These are phyloP conservation scores for Xylaria sp. DNA, from an alignment of 2,329 filamentous ascomycete species.

Conservation along the genomic window DNA sequence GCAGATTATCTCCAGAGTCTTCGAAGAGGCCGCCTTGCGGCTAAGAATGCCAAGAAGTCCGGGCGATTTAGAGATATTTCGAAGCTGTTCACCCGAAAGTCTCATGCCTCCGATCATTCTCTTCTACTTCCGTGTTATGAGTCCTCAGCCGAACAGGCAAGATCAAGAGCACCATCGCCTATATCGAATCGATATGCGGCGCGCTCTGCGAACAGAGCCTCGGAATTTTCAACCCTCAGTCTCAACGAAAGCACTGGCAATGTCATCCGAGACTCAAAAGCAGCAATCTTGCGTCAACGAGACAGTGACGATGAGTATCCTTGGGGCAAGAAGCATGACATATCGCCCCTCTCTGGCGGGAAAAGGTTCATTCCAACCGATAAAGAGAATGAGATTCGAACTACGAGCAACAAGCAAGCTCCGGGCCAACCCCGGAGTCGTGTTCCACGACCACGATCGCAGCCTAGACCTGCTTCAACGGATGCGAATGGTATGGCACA, in stretches of 20 bases:
- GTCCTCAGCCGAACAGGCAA: slow-evolving; percentile 27
- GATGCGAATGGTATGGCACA: not conserved
- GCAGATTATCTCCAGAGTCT: slow-evolving; percentile 15
- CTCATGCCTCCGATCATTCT: not conserved
- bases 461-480: not conserved
- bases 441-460: not conserved
- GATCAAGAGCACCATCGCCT: slow-evolving; percentile 23
- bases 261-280: not conserved
- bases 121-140: not conserved
- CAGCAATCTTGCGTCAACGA: not conserved
- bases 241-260: not conserved
- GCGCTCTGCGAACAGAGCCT: not conserved
- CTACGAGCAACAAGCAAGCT: slow-evolving; percentile 7
- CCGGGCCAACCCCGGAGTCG: slow-evolving; percentile 4
- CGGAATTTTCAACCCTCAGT: not conserved
- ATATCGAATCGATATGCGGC: not conserved
- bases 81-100: slow-evolving; percentile 17
- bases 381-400: not conserved
- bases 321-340: not conserved
- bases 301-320: not conserved
- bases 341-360: not conserved
- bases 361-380: not conserved
- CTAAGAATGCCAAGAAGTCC: no score
- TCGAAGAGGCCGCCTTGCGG: slow-evolving; percentile 3
- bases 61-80: slow-evolving; percentile 22